Base-by-base conservation (phyloP, 2,329 filamentous ascomycete genomes). In the Amauroascus niger region DNA sequence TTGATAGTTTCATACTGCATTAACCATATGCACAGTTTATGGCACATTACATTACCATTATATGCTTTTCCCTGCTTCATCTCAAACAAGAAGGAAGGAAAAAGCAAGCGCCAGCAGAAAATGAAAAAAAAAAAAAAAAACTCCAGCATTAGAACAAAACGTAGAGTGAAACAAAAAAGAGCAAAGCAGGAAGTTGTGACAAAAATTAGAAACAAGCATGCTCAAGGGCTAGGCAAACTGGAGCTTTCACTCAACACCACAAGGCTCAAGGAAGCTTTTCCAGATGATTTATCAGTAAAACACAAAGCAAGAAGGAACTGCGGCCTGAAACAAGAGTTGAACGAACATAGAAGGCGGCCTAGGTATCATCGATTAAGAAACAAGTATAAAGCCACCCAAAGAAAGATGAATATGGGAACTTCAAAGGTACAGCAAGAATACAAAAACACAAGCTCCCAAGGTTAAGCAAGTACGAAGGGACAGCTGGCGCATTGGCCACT, bases 1-100 rank as follows among this genome's bases (percentile, higher is more conserved):
- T 20, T 46, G 28, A 44, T 43, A 43, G 14, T 28, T 45, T 52
- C 50, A 52, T 52, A 46, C 50, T 52, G 50, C 50, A 22, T 52
- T 41, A 52, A 50, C 28, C 50, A 46, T 40, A 46, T 52, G 50
- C 50, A 46, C 20, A 44, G 18, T 26, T 43, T 37, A 28, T 45
- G 39, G 24, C 41, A 18, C 18, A 46, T 52, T 52, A 52, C 50
- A 52, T 52, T 52, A 52, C 44, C 50, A 52, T 46, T 52, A 52
- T 39, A 32, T 46, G 20, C 46, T 11, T 18, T 13, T 20, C 30
- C 32, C n/a, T 37, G 16, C n/a, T n/a, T 39, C n/a, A 28, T 28
- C 22, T 40, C 20, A 52, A 52, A 32, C 7, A 45, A 45, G 35
- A 16, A 44, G 33, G 14, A 45, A 37, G 32, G 14, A 37, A 33